Evolutionary conservation across 441 rosid species (phyloP).

Genomic region (Bocquillonia castaneifolia): DNA sequence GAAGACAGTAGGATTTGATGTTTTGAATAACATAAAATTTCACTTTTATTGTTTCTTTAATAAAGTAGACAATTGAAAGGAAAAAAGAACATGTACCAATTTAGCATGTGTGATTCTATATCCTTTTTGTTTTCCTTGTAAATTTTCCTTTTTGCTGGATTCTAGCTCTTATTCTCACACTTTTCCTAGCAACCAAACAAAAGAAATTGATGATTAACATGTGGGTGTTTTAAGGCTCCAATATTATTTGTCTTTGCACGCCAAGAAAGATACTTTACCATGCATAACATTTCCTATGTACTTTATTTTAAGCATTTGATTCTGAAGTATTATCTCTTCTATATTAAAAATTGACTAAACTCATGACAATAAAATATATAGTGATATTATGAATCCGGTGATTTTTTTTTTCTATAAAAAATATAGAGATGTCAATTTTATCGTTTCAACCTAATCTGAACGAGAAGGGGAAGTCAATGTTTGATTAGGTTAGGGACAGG

Average conservation of each 20-base stretch:
- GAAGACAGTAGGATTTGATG: not conserved
- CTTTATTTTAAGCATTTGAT: no score
- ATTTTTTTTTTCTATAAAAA: no score
- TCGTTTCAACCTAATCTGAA: no score
- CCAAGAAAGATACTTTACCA: slow-evolving; percentile 11
- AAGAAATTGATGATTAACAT: slow-evolving; percentile 10
- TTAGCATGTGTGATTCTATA: no score
- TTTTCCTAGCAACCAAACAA: not conserved
- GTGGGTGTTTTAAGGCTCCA: not conserved
- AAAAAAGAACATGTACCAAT: not conserved
- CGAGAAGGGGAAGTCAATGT: no score
- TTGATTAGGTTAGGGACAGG: no score
- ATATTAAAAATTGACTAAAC: no score
- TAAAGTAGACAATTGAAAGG: not conserved
- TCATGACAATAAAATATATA: no score
- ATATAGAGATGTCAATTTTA: no score
- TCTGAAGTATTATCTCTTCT: no score
- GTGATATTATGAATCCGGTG: no score
- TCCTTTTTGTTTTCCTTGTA: not conserved
- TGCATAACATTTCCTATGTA: not conserved
- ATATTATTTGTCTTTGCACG: slow-evolving; percentile 5
- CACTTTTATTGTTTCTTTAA: not conserved
- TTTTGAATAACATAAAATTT: not conserved
- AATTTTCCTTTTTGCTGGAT: not conserved
- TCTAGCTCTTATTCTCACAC: not conserved